A percentile compares a stretch with the other conserved stretches of the same genome.
Conservation (phyloP, 768 basidiomycete genomes). For the Auricularia sp. region DNA sequence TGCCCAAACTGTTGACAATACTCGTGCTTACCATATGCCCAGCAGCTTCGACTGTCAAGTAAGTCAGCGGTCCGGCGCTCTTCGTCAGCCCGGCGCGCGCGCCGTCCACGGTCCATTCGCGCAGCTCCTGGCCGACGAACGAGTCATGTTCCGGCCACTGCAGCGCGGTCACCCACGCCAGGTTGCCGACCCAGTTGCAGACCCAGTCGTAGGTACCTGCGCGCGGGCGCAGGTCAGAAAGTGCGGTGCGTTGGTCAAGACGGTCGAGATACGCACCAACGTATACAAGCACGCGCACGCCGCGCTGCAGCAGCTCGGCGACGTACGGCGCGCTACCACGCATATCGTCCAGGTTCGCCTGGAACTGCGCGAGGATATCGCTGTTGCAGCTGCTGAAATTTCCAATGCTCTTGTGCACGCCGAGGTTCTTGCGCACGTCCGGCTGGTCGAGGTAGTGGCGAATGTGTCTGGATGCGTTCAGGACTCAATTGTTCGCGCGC, state of each 20-base stretch:
- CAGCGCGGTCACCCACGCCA: constrained; percentile 62
- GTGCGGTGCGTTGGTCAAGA: no score
- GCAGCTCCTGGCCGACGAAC: constrained; percentile 20
- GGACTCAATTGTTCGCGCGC: neutral
- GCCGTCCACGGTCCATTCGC: constrained; percentile 27
- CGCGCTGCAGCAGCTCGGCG: constrained; percentile 28
- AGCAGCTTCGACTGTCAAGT: constrained; percentile 15
- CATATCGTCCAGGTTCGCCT: constrained; percentile 29
- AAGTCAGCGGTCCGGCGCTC: constrained; percentile 28
- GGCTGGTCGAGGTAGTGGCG: constrained; percentile 51
- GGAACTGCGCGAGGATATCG: constrained; percentile 42
- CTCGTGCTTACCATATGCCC: constrained; percentile 24
- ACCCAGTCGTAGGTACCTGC: constrained; percentile 17
- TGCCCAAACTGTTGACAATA: neutral
- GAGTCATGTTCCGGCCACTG: constrained; percentile 57
- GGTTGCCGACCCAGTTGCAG: constrained; percentile 33
- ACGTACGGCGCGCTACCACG: constrained; percentile 27
- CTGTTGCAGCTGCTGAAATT: constrained; percentile 34
- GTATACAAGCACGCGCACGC: constrained; percentile 24
- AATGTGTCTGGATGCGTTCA: constrained; percentile 36
- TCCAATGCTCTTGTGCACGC: constrained; percentile 44
- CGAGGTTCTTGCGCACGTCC: constrained; percentile 43
- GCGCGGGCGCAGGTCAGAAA: no score
- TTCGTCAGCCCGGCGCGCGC: constrained; percentile 24
- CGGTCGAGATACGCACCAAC: constrained; percentile 10